Evolutionary conservation across 176 grass and related monocot genomes (phyloP).

Genomic region (Poa annua): DNA sequence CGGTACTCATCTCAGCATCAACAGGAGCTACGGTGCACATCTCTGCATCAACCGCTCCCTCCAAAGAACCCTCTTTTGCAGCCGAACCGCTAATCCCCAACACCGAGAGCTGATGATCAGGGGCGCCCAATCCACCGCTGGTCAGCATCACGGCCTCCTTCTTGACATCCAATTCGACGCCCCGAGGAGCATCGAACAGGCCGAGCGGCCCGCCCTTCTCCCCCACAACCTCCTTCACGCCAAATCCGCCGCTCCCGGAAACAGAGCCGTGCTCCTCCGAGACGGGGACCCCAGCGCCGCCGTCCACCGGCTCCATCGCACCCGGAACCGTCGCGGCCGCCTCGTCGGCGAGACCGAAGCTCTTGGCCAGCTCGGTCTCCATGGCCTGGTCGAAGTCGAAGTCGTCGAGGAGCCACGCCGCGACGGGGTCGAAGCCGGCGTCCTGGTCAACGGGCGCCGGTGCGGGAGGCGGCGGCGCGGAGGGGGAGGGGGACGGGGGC

Average conservation of each 20-base stretch:
- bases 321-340: not conserved
- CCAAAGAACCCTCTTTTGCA: conserved; percentile 4
- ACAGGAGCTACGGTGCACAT: not conserved
- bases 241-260: conserved; percentile 8
- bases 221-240: conserved; percentile 7
- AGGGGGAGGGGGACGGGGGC: conserved; percentile 4
- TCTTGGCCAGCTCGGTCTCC: conserved; percentile 40
- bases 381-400: conserved; percentile 58
- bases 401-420: conserved; percentile 74
- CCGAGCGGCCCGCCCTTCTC: not conserved
- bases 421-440: conserved; percentile 68
- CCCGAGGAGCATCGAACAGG: not conserved
- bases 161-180: conserved; percentile 21
- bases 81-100: conserved; percentile 27
- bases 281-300: not conserved
- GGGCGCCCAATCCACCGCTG: not conserved
- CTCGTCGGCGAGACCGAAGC: conserved; percentile 23
- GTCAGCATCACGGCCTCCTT: conserved; percentile 18
- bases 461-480: not conserved
- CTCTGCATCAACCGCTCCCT: not conserved
- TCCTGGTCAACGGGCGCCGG: conserved; percentile 2
- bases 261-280: not conserved
- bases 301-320: not conserved
- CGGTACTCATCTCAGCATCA: not conserved
- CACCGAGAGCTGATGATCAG: conserved; percentile 16